Evolutionary conservation across 768 basidiomycete species (phyloP), one percentile per base, ranked within the genome.

Genomic region (Boletus vinaceobasis): DNA sequence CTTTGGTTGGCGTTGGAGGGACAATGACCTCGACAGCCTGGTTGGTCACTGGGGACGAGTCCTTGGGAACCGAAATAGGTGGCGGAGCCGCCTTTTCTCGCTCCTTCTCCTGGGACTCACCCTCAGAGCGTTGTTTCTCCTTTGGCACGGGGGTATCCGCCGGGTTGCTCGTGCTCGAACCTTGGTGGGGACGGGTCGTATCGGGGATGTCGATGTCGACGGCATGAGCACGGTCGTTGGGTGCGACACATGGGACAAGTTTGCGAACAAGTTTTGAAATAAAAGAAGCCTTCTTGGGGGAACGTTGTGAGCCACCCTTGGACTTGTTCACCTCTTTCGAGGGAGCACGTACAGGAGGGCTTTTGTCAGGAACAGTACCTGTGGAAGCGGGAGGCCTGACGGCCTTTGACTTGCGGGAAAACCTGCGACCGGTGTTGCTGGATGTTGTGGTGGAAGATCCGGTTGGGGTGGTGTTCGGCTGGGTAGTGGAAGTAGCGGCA

Each of bases 241-340:
- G 75, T n/a, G 79, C 75, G 44, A 86, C 71, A 56, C 88, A 90
- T 33, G 87, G 88, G 47, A 88, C 77, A 50, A 89, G 77, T 56
- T 79, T 77, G 58, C 76, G 80, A 48, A 88, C 65, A 53, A 89
- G 72, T 66, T 77, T 82, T 48, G 81, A 78, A 55, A 87, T 69
- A 61, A 88, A 78, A 23, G 85, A 82, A 49, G 77, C 73, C 73
- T 79, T 79, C 59, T 71, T 60, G 65, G 65, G 55, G 50, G 70
- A 68, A 64, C 48, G 64, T 53, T 58, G 72, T 66, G 65, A 72
- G 69, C 69, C 65, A 63, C 49, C 54, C 58, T 60, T 65, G 63
- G 69, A 69, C 65, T 67, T 71, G 63, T 67, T 71, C 58, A 40
- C 69, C 54, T 69, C 69, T 59, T 59, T 62, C 53, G 69, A 67